Percentiles rank a stretch among this genome's conserved stretches.
Conservation (phyloP, 257 asterid species). For the Solanum verrucosum region DNA sequence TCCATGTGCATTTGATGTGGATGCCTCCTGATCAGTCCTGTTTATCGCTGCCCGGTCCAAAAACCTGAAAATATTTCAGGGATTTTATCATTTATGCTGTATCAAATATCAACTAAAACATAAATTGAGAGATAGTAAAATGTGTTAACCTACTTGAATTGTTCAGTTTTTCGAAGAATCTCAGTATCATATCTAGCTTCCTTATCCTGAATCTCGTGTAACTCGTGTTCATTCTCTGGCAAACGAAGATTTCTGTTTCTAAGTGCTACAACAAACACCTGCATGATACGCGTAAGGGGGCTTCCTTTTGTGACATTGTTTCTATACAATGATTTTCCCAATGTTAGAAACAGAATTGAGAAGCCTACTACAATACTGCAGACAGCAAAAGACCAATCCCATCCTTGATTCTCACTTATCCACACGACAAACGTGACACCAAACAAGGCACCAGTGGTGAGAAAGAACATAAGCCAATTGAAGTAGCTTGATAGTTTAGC, state of each 20-base stretch:
- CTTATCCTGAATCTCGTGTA: constrained; percentile 41
- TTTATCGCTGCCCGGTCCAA: constrained; percentile 54
- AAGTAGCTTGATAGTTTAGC: constrained; percentile 57
- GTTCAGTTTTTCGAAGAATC: constrained; percentile 55
- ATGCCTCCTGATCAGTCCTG: constrained; percentile 4
- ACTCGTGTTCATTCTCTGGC: constrained; percentile 28
- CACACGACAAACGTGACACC: constrained; percentile 71
- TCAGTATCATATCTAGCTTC: constrained; percentile 34
- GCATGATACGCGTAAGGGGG: constrained; percentile 39
- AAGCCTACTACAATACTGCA: constrained; percentile 37
- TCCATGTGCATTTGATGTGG: constrained; percentile 1
- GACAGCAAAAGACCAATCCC: constrained; percentile 73
- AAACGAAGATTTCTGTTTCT: constrained; percentile 41
- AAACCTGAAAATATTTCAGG: constrained; percentile 21
- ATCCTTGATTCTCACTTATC: constrained; percentile 56
- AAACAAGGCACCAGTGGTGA: constrained; percentile 42
- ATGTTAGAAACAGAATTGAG: constrained; percentile 31
- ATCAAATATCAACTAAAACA: neutral
- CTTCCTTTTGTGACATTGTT: constrained; percentile 51
- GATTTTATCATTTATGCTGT: neutral
- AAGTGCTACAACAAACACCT: constrained; percentile 61
- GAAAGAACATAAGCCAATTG: constrained; percentile 54
- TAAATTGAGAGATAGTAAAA: neutral
- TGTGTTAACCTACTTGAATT: constrained; percentile 36
- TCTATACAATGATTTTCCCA: constrained; percentile 46